A percentile compares a stretch with the other conserved stretches of the same genome.
These are phyloP conservation scores for Elsinoe ampelina DNA, from an alignment of 2,329 filamentous ascomycete genomes.

Conservation along the genomic window DNA sequence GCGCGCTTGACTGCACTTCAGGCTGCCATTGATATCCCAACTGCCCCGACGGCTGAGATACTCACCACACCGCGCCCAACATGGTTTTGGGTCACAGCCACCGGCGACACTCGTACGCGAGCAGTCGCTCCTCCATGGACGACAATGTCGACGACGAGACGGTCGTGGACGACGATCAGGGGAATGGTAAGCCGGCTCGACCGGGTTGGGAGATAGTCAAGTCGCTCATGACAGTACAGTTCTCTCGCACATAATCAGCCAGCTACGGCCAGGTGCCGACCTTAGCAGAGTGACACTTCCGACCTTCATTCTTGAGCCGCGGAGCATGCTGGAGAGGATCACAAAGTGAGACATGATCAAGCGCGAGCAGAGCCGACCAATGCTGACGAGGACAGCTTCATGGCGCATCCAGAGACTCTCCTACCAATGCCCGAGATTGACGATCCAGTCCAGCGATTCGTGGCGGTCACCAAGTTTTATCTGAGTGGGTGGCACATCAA, in stretches of 20 bases:
- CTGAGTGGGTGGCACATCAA: constrained; percentile 98
- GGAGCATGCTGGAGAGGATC: constrained; percentile 96
- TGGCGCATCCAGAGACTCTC: constrained; percentile 96
- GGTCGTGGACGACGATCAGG: constrained; percentile 82
- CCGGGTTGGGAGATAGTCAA: neutral
- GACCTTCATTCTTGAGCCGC: constrained; percentile 94
- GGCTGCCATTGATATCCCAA: constrained; percentile 3
- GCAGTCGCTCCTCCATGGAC: constrained; percentile 36
- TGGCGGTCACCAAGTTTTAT: constrained; percentile 96
- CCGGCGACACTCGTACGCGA: constrained; percentile 38
- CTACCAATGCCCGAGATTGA: constrained; percentile 80
- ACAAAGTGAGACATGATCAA: constrained; percentile 65
- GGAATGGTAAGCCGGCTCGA: constrained; percentile 60
- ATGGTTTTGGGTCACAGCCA: constrained; percentile 42
- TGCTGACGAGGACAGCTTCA: constrained; percentile 58
- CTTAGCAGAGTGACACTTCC: constrained; percentile 88
- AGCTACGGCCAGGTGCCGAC: constrained; percentile 89
- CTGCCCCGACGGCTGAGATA: neutral
- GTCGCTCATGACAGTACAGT: constrained; percentile 45
- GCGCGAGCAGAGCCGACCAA: neutral
- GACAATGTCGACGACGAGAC: constrained; percentile 48
- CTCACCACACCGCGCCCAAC: constrained; percentile 16
- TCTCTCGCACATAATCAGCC: constrained; percentile 92
- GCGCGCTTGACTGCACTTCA: constrained; percentile 6
- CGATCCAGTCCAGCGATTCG: constrained; percentile 80